A percentile compares a stretch with the other conserved stretches of the same genome.
Conservation (phyloP, 371 early-diverging fungal genomes). For the Mortierella sp. region DNA sequence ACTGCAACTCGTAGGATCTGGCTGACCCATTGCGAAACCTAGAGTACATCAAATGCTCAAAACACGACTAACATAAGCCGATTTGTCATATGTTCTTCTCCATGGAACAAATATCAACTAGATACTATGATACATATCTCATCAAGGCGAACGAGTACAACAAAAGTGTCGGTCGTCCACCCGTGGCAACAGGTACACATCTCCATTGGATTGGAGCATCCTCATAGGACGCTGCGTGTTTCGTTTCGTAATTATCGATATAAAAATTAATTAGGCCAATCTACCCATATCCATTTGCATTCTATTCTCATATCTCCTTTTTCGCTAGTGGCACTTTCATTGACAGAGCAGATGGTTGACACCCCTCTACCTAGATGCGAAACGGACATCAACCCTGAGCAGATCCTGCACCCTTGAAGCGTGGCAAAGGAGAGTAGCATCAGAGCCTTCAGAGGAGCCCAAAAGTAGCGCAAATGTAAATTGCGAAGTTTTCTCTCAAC, state of each 20-base stretch:
- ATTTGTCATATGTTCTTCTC: slow-evolving; percentile 5
- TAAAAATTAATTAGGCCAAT: not conserved
- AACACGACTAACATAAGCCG: not conserved
- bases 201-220: not conserved
- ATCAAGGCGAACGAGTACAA: slow-evolving; percentile 40
- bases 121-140: slow-evolving; percentile 61
- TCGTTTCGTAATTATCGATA: too few species aligned
- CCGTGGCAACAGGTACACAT: slow-evolving; percentile 54
- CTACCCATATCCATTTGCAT: not conserved
- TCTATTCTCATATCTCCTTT: not conserved
- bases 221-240: too few species aligned
- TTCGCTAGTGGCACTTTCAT: slow-evolving; percentile 66
- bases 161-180: slow-evolving; percentile 29
- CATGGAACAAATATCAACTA: slow-evolving; percentile 3
- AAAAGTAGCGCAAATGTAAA: not conserved
- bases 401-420: slow-evolving; percentile 32
- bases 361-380: slow-evolving; percentile 50
- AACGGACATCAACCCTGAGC: slow-evolving; percentile 47
- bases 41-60: not conserved
- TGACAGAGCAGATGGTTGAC: slow-evolving; percentile 69
- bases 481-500: not conserved
- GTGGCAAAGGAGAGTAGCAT: not conserved
- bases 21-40: not conserved
- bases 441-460: not conserved
- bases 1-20: not conserved